Conservation (phyloP, 805 yeast genomes). For the Pichia exigua region DNA sequence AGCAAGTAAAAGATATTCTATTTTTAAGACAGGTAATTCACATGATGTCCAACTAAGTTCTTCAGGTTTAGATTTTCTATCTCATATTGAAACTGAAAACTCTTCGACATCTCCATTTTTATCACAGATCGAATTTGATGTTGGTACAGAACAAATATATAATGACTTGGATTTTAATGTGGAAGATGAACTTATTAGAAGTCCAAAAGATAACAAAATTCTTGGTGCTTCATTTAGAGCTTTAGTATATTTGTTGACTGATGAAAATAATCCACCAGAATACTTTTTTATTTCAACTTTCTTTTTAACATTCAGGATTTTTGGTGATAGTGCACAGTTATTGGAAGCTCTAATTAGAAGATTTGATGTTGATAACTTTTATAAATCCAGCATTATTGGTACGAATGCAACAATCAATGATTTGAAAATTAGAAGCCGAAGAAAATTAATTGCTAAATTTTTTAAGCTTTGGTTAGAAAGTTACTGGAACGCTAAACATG, state of each 20-base stretch:
- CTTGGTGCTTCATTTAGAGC: conserved; percentile 70
- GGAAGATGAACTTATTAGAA: conserved; percentile 40
- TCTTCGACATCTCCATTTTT: conserved; percentile 22
- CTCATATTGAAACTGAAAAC: conserved; percentile 19
- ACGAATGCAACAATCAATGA: conserved; percentile 30
- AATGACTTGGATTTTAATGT: conserved; percentile 12
- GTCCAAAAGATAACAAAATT: conserved; percentile 41
- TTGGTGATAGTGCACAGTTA: conserved; percentile 58
- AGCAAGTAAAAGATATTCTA: conserved; percentile 37
- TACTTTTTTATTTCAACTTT: conserved; percentile 66
- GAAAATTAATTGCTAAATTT: conserved; percentile 59
- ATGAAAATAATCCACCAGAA: conserved; percentile 56
- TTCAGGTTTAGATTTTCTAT: conserved; percentile 39
- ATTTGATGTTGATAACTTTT: conserved; percentile 44
- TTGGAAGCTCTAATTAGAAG: conserved; percentile 60
- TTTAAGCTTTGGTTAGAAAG: conserved; percentile 85
- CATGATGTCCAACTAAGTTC: conserved; percentile 40
- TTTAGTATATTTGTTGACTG: conserved; percentile 55
- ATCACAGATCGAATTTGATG: conserved; percentile 17
- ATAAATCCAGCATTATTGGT: conserved; percentile 24
- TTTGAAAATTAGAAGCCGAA: conserved; percentile 46
- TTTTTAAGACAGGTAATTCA: conserved; percentile 43
- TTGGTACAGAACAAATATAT: conserved; percentile 8
- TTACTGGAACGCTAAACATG: conserved; percentile 68
- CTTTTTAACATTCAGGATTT: conserved; percentile 68